Conservation (phyloP, 495 filamentous ascomycete genomes). For the Trichoderma reesei region DNA sequence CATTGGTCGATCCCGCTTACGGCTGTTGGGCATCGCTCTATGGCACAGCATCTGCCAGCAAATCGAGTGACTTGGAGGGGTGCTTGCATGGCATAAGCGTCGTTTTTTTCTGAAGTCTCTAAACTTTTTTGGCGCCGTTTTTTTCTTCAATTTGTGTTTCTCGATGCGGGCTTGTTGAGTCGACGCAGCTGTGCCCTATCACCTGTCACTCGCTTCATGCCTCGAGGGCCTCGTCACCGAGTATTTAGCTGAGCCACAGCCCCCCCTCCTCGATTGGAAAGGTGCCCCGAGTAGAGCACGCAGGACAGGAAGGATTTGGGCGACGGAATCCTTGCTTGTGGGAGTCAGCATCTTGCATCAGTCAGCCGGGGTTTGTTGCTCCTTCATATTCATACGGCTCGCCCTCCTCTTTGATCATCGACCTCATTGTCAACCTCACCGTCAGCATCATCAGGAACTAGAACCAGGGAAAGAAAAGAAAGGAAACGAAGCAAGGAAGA, state of each 20-base stretch:
- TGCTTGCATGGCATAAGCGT: slow-evolving; percentile 7
- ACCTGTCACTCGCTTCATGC: background rate
- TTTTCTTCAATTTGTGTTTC: no score
- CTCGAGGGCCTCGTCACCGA: background rate
- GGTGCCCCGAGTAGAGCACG: background rate
- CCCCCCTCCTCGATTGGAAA: background rate
- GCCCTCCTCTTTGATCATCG: background rate
- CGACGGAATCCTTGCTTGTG: background rate
- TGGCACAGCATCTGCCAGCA: background rate
- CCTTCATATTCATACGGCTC: background rate
- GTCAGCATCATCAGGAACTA: no score
- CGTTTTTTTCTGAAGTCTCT: background rate
- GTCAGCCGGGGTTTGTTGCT: no score
- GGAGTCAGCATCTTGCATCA: background rate
- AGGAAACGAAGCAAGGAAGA: no score
- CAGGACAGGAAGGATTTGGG: background rate
- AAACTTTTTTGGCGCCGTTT: background rate
- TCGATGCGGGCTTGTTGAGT: background rate
- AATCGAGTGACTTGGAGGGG: background rate
- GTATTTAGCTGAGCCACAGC: background rate
- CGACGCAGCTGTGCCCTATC: background rate
- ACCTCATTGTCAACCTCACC: background rate
- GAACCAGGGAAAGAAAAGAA: no score
- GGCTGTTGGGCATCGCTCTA: background rate
- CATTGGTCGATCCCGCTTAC: no score